phyloP scores from a whole-genome alignment of 371 early-diverging fungal species.

The Blakeslea trispora region DNA sequence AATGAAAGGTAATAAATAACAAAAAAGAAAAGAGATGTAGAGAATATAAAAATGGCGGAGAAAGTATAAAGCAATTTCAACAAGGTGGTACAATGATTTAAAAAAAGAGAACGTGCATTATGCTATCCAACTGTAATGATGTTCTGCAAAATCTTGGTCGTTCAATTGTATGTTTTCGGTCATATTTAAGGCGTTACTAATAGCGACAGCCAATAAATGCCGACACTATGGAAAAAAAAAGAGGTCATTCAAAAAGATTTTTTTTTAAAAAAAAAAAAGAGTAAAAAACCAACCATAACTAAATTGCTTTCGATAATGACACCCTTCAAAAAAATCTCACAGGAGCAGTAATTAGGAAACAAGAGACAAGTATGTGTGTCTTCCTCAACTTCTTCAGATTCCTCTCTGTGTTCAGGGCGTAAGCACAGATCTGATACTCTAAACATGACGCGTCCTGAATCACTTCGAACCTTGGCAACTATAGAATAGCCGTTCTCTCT shows the following conservation, averaged over 20 bases:
- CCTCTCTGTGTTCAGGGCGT: background rate
- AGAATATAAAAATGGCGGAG: background rate
- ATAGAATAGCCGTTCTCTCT: background rate
- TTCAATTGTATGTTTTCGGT: background rate
- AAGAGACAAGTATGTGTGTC: constrained; percentile 18
- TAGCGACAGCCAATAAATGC: constrained; percentile 22
- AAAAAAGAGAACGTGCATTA: constrained; percentile 6
- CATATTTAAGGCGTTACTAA: constrained; percentile 16
- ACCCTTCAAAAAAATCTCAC: constrained; percentile 13
- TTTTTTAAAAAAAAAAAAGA: background rate
- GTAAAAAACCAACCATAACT: constrained; percentile 16
- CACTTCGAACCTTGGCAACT: constrained; percentile 16
- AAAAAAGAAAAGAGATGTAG: background rate
- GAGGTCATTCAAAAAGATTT: background rate
- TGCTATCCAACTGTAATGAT: constrained; percentile 20
- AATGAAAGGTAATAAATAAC: background rate
- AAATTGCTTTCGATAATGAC: constrained; percentile 5
- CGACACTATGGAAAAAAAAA: too few relatives aligned
- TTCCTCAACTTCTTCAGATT: constrained; percentile 2
- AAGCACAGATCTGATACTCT: constrained; percentile 22
- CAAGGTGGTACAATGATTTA: constrained; percentile 2
- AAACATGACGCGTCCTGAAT: constrained; percentile 24
- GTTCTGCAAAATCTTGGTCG: constrained; percentile 26
- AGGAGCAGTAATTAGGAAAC: constrained; percentile 26
- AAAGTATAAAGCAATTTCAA: constrained; percentile 3